These are phyloP conservation scores for Zoysia pacifica DNA, from an alignment of 176 grass and related monocot species.

Conservation along the genomic window DNA sequence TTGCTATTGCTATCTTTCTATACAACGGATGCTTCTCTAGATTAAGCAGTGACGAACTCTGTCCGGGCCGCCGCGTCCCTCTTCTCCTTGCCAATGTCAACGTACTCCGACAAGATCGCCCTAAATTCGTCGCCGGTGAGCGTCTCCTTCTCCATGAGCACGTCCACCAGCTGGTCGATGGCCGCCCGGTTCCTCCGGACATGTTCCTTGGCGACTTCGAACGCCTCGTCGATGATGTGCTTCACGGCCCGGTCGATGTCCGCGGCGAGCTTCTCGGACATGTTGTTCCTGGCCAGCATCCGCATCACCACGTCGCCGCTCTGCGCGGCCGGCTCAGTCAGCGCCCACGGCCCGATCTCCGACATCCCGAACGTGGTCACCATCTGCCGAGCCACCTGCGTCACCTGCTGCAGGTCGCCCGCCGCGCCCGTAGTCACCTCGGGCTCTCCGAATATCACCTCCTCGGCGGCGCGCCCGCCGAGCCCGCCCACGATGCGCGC, in stretches of 20 bases:
- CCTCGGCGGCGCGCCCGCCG: conserved; percentile 76
- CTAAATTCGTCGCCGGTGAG: conserved; percentile 76
- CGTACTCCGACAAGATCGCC: conserved; percentile 68
- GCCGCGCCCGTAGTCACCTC: conserved; percentile 86
- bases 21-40: background rate
- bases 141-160: conserved; percentile 82
- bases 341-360: conserved; percentile 69
- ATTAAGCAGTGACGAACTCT: conserved; percentile 51
- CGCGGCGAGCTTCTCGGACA: conserved; percentile 75
- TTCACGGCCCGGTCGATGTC: conserved; percentile 70
- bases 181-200: conserved; percentile 61
- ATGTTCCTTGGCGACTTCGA: conserved; percentile 66
- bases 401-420: conserved; percentile 83
- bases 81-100: conserved; percentile 45
- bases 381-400: conserved; percentile 79
- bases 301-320: conserved; percentile 70
- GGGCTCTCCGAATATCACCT: conserved; percentile 77
- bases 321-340: conserved; percentile 55
- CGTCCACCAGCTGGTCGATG: conserved; percentile 75
- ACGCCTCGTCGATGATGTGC: conserved; percentile 57
- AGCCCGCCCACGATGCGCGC: conserved; percentile 77
- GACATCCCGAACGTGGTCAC: conserved; percentile 86
- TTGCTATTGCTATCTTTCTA: background rate
- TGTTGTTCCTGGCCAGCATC: conserved; percentile 71
- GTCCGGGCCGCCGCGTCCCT: conserved; percentile 32